Conservation (phyloP, 1,284 basidiomycete species). For the Gomphus bonarii region DNA sequence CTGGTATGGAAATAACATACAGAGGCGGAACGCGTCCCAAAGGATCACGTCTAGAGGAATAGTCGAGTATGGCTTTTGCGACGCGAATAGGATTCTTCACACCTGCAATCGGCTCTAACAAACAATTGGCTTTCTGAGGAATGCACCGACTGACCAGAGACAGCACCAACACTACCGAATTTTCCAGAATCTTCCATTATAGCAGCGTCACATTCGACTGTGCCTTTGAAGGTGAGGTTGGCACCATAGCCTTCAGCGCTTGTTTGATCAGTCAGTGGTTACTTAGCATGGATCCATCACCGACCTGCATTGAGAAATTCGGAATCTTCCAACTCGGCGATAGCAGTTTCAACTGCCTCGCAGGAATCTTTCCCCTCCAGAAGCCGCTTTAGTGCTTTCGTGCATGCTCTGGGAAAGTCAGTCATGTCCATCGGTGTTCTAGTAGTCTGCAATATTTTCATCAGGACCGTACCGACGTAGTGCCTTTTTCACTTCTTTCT, state of each 20-base stretch:
- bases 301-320: slow-evolving; percentile 56
- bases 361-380: slow-evolving; percentile 22
- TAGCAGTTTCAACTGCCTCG: slow-evolving; percentile 39
- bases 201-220: slow-evolving; percentile 69
- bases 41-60: slow-evolving; percentile 36
- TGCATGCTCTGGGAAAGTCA: slow-evolving; percentile 33
- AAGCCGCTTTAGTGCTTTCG: slow-evolving; percentile 22
- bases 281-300: not conserved
- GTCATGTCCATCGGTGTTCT: not conserved
- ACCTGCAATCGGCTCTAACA: slow-evolving; percentile 26
- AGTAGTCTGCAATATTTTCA: not conserved
- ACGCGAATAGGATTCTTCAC: slow-evolving; percentile 56
- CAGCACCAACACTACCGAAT: slow-evolving; percentile 63
- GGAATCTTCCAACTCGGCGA: slow-evolving; percentile 50
- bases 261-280: not conserved
- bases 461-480: slow-evolving; percentile 36
- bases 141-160: slow-evolving; percentile 35
- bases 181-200: slow-evolving; percentile 45
- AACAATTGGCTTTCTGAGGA: not conserved
- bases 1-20: slow-evolving; percentile 22
- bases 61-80: slow-evolving; percentile 44
- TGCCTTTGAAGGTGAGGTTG: slow-evolving; percentile 57
- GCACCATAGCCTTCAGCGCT: slow-evolving; percentile 50
- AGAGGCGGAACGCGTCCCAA: slow-evolving; percentile 60
- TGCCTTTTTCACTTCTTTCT: slow-evolving; percentile 39